These are phyloP conservation scores for Lactifluus piperatus DNA, from an alignment of 768 basidiomycete species.

Conservation along the genomic window DNA sequence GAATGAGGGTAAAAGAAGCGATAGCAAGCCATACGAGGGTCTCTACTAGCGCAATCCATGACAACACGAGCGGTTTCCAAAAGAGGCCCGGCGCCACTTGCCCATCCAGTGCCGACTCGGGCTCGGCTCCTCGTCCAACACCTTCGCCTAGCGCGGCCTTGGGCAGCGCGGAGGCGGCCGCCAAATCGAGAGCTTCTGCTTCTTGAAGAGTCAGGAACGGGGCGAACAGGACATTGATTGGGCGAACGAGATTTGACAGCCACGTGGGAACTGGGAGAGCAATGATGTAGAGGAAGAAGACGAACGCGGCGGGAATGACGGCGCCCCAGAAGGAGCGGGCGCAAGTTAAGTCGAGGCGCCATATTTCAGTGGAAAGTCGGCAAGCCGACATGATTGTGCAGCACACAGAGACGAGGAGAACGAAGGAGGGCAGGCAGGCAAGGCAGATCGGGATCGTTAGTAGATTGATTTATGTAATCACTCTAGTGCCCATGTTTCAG, in stretches of 20 bases:
- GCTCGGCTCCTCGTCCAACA: not conserved
- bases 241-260: constrained; percentile 19
- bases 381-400: constrained; percentile 10
- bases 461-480: too few relatives aligned
- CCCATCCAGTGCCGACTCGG: constrained; percentile 16
- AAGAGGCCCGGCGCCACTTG: constrained; percentile 29
- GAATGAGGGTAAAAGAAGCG: constrained; percentile 45
- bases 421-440: too few relatives aligned
- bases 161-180: not conserved
- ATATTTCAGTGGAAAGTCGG: constrained; percentile 3
- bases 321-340: constrained; percentile 45
- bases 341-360: constrained; percentile 37
- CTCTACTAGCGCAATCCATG: constrained; percentile 46
- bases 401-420: not conserved
- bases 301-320: constrained; percentile 38
- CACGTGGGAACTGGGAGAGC: constrained; percentile 17
- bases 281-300: constrained; percentile 35
- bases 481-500: too few relatives aligned
- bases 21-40: constrained; percentile 50
- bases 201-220: constrained; percentile 37
- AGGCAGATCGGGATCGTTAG: too few relatives aligned
- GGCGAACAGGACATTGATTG: constrained; percentile 27
- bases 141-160: not conserved
- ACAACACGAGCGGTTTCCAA: constrained; percentile 54
- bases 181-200: constrained; percentile 18